phyloP scores from a whole-genome alignment of 495 filamentous ascomycete genomes.

The Saxispiralis lemnorum region DNA sequence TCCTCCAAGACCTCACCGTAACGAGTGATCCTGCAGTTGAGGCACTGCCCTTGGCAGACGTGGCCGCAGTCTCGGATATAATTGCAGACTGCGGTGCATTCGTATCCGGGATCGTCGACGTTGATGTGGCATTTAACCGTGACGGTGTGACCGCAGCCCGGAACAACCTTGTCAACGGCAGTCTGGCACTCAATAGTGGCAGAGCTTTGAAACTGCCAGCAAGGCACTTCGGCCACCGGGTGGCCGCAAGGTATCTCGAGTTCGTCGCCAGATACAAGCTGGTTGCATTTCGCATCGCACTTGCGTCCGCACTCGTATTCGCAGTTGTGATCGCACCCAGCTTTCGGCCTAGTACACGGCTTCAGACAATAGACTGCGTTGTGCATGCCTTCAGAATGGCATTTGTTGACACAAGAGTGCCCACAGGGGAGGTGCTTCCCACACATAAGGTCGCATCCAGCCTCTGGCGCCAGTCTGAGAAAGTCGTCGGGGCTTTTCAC shows the following conservation, averaged over 20 bases:
- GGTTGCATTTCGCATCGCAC: constrained; percentile 34
- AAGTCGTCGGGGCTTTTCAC: constrained; percentile 50
- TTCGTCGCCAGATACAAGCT: constrained; percentile 24
- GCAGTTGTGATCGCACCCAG: constrained; percentile 45
- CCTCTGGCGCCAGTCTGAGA: constrained; percentile 42
- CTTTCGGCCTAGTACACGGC: constrained; percentile 37
- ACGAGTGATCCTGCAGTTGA: constrained; percentile 27
- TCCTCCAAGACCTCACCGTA: constrained; percentile 16
- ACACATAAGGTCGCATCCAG: constrained; percentile 48
- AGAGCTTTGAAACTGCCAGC: constrained; percentile 33
- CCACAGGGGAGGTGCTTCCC: constrained; percentile 47
- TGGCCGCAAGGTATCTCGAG: constrained; percentile 43
- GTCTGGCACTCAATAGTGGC: constrained; percentile 19
- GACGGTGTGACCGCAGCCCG: constrained; percentile 37
- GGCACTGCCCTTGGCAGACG: constrained; percentile 35
- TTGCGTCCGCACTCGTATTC: constrained; percentile 40
- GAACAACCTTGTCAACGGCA: constrained; percentile 28
- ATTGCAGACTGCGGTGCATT: constrained; percentile 33
- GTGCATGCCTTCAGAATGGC: constrained; percentile 53
- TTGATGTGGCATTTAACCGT: constrained; percentile 34
- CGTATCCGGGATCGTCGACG: constrained; percentile 21
- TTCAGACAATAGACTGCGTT: constrained; percentile 43
- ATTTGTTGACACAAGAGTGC: constrained; percentile 49
- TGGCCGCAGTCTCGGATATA: constrained; percentile 41
- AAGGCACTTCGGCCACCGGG: constrained; percentile 27